A percentile compares a stretch with the other conserved stretches of the same genome.
Evolutionary conservation across 179 eudicot species (phyloP).

Genomic region (Dionaea muscipula): DNA sequence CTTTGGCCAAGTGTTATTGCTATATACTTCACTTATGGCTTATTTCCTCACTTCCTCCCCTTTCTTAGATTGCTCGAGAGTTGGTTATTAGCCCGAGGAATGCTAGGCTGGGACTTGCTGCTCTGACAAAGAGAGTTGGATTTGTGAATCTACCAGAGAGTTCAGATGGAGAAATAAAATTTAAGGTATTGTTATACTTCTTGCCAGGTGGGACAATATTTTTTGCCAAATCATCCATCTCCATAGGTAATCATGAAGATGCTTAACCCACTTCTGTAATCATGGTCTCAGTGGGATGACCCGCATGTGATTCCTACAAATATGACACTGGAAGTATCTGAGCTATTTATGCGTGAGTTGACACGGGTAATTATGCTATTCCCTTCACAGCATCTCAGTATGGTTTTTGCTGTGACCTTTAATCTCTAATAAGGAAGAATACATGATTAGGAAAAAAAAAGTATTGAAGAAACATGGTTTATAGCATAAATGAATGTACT

Average conservation of each 20-base stretch:
- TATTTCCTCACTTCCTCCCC: not conserved
- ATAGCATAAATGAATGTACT: too few relatives aligned
- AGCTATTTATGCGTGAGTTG: slow-evolving; percentile 80
- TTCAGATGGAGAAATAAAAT: slow-evolving; percentile 64
- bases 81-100: slow-evolving; percentile 91
- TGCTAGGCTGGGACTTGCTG: slow-evolving; percentile 61
- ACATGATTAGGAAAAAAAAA: too few relatives aligned
- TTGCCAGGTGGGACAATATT: not conserved
- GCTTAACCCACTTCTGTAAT: slow-evolving; percentile 5
- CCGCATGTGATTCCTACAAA: slow-evolving; percentile 64
- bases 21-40: not conserved
- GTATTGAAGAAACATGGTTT: too few relatives aligned
- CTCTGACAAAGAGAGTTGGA: slow-evolving; percentile 57
- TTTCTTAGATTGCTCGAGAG: slow-evolving; percentile 75
- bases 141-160: slow-evolving; percentile 45
- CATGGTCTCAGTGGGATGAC: slow-evolving; percentile 70
- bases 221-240: not conserved
- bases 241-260: not conserved
- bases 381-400: too few relatives aligned
- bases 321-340: slow-evolving; percentile 78
- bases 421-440: too few relatives aligned
- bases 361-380: slow-evolving; percentile 79
- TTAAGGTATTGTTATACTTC: slow-evolving; percentile 34
- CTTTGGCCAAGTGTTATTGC: not conserved
- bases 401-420: too few relatives aligned